These are phyloP conservation scores for Conticribra weissflogii DNA, from an alignment of 108 stramenopile genomes.

Conservation along the genomic window DNA sequence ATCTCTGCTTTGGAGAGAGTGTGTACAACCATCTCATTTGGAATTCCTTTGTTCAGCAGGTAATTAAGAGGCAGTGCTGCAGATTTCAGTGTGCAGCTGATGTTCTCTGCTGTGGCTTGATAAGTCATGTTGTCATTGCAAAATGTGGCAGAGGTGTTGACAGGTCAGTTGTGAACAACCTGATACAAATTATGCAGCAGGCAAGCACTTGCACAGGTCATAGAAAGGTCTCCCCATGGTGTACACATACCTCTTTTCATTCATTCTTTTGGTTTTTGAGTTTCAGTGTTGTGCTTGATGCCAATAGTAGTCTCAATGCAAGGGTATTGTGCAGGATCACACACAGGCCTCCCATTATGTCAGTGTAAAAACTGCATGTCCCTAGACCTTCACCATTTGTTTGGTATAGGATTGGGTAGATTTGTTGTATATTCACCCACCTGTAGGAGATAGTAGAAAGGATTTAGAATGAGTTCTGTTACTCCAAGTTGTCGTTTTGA, in stretches of 20 bases:
- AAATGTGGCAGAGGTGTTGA: background rate
- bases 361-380: conserved; percentile 8
- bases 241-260: conserved; percentile 10
- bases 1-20: conserved; percentile 3
- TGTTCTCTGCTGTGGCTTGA: background rate
- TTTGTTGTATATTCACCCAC: conserved; percentile 12
- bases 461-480: background rate
- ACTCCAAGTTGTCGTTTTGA: background rate
- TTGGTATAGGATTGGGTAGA: background rate
- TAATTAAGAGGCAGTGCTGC: background rate
- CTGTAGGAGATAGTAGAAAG: conserved; percentile 11
- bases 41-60: background rate
- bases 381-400: conserved; percentile 7
- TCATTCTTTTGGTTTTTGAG: conserved; percentile 14
- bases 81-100: background rate
- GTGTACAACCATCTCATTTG: conserved; percentile 4
- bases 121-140: no score
- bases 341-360: background rate
- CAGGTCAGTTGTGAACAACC: background rate
- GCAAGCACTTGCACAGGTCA: conserved; percentile 14
- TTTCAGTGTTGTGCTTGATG: conserved; percentile 3
- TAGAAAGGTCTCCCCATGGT: background rate
- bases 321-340: conserved; percentile 1
- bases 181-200: background rate
- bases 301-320: no score